Evolutionary conservation across 2,329 filamentous ascomycete species (phyloP).

Genomic region (Cladosporium phlei): DNA sequence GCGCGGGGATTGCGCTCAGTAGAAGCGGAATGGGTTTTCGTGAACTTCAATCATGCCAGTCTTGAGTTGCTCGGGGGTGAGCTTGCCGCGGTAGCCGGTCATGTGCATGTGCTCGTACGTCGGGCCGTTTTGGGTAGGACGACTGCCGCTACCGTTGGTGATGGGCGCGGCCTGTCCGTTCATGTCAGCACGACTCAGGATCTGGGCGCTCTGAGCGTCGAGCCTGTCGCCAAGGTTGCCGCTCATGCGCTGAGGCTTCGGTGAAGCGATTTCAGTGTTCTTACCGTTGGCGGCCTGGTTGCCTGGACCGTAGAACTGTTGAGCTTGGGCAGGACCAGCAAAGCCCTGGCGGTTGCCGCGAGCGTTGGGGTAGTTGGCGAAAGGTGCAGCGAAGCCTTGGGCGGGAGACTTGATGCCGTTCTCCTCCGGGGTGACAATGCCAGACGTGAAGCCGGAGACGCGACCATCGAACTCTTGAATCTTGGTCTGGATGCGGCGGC

Average conservation of each 20-base stretch:
- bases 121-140: not conserved
- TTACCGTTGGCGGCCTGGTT: slow-evolving; percentile 9
- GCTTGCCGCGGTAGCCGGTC: slow-evolving; percentile 2
- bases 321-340: slow-evolving; percentile 23
- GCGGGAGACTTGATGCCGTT: slow-evolving; percentile 9
- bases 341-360: slow-evolving; percentile 28
- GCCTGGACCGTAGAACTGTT: slow-evolving; percentile 19
- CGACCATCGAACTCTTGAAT: slow-evolving; percentile 57
- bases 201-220: slow-evolving; percentile 10
- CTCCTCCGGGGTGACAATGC: slow-evolving; percentile 11
- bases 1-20: slow-evolving; percentile 3
- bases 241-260: slow-evolving; percentile 27
- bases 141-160: not conserved
- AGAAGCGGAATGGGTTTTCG: slow-evolving; percentile 11
- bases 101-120: not conserved
- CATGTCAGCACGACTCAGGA: not conserved
- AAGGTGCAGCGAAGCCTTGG: slow-evolving; percentile 13
- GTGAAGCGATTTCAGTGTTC: slow-evolving; percentile 23
- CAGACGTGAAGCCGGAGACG: slow-evolving; percentile 31
- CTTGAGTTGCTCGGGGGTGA: not conserved
- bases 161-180: not conserved
- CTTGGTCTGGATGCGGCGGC: slow-evolving; percentile 88
- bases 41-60: not conserved
- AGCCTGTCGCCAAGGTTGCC: slow-evolving; percentile 18
- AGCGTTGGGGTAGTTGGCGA: slow-evolving; percentile 20